phyloP scores from a whole-genome alignment of 2,329 filamentous ascomycete genomes.

The Beauveria bassiana region DNA sequence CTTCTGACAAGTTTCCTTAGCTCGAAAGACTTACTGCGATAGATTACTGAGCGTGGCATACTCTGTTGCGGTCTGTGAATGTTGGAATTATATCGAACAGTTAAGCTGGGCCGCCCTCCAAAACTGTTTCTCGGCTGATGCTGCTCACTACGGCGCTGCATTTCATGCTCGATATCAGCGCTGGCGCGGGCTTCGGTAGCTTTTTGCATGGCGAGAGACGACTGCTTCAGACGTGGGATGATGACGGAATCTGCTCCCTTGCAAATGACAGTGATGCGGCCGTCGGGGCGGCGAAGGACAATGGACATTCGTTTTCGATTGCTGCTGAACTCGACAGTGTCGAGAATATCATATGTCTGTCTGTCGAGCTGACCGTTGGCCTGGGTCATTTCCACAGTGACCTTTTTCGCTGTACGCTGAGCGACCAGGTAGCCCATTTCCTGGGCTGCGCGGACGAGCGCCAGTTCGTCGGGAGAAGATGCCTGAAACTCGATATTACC shows the following conservation, averaged over 20 bases:
- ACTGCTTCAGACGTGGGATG: constrained; percentile 66
- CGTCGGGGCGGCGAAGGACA: constrained; percentile 76
- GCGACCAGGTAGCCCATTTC: constrained; percentile 76
- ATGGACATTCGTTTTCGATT: constrained; percentile 87
- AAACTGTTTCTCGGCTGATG: constrained; percentile 47
- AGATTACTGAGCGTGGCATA: constrained; percentile 15
- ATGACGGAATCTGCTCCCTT: constrained; percentile 87
- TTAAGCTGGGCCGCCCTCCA: constrained; percentile 46
- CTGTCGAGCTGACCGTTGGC: constrained; percentile 33
- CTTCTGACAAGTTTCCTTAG: constrained; percentile 29
- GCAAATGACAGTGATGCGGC: constrained; percentile 73
- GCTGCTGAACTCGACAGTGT: constrained; percentile 87
- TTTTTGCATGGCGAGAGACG: constrained; percentile 68
- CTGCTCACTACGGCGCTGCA: constrained; percentile 48
- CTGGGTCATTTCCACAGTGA: constrained; percentile 44
- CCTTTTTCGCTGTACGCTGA: constrained; percentile 62
- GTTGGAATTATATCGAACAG: constrained; percentile 37
- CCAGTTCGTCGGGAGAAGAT: constrained; percentile 83
- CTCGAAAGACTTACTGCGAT: constrained; percentile 39
- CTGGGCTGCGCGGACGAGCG: constrained; percentile 74
- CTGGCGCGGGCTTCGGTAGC: constrained; percentile 57
- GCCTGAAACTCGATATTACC: constrained; percentile 76
- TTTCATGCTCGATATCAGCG: constrained; percentile 49
- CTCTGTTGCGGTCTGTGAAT: constrained; percentile 19
- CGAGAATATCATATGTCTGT: constrained; percentile 70